Evolutionary conservation across 179 eudicot species (phyloP).

Genomic region (Amaranthus tricolor): DNA sequence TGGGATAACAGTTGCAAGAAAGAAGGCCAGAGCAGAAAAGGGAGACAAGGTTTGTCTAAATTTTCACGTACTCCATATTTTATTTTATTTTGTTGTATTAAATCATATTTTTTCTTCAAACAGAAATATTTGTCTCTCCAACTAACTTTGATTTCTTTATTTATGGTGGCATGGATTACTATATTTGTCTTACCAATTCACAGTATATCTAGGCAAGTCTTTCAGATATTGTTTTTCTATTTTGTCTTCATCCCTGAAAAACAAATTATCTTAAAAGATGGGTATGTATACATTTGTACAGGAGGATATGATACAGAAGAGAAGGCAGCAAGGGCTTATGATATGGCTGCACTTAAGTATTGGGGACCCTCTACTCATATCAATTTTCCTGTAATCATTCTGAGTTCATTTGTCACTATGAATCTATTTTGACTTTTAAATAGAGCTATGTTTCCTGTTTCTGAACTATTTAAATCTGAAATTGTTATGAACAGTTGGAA

Average conservation of each 20-base stretch:
- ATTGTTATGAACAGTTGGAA: slow-evolving; percentile 43
- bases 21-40: slow-evolving; percentile 81
- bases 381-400: slow-evolving; percentile 54
- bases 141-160: slow-evolving; percentile 20
- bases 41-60: slow-evolving; percentile 60
- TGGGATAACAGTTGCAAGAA: slow-evolving; percentile 77
- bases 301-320: slow-evolving; percentile 78
- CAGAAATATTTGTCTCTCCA: neutral
- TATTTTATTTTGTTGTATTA: slow-evolving; percentile 1
- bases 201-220: slow-evolving; percentile 73
- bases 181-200: slow-evolving; percentile 14
- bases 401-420: neutral
- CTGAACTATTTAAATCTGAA: neutral
- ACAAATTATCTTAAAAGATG: neutral
- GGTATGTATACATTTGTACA: neutral
- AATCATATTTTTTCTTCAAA: neutral
- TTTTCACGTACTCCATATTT: neutral
- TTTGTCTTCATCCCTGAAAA: neutral
- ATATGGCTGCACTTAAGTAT: slow-evolving; percentile 73
- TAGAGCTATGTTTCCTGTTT: neutral
- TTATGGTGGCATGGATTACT: slow-evolving; percentile 10
- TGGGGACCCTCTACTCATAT: slow-evolving; percentile 79
- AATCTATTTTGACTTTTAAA: neutral
- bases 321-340: slow-evolving; percentile 76
- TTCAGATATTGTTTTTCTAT: neutral